Evolutionary conservation across 495 filamentous ascomycete species (phyloP), one percentile per base, ranked within the genome.

Genomic region (Darksidea phi): DNA sequence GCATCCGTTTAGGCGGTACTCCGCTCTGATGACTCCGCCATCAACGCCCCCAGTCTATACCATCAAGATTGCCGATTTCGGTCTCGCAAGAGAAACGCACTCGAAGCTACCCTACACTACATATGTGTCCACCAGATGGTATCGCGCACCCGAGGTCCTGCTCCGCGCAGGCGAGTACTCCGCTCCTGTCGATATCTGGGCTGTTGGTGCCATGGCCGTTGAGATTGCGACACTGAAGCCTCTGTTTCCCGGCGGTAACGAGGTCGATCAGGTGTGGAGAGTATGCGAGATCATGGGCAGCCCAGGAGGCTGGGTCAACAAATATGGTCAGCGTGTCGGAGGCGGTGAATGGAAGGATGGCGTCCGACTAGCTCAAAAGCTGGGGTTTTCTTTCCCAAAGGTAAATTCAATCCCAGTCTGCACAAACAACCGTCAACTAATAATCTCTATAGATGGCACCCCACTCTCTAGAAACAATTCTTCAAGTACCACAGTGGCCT

Each of bases 221-320:
- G 95, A 99, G 72, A 89, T 99, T 66, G 95, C 95, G 11, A 99
- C 95, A 1, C 73, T 99, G 55, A 99, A 97, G 77, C 95, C 95
- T 6, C 75, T 99, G 10, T 99, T 99, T 76, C 95, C 95, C 2
- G 95, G 95, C 67, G 89, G 90, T 57, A 99, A 99, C 69, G 95
- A 99, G 74, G 95, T 99, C 3, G 95, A 97, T 68, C 95, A 99
- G 75, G 93, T 99, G 10, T 99, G 95, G 95, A 86, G 95, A 64
- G 88, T 99, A 1, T 99, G 95, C 71, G 95, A 99, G 73, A 96
- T 99, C 58, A 99, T 99, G 95, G 95, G 95, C 20, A 97, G 93
- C 77, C 95, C 95, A 13, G 95, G 94, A 15, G 91, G 92, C 73
- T 99, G 95, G 95, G 91, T 94, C 72, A 95, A 88, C 73, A 96